phyloP scores from a whole-genome alignment of 331 rosid species.

The Quercus phellos region DNA sequence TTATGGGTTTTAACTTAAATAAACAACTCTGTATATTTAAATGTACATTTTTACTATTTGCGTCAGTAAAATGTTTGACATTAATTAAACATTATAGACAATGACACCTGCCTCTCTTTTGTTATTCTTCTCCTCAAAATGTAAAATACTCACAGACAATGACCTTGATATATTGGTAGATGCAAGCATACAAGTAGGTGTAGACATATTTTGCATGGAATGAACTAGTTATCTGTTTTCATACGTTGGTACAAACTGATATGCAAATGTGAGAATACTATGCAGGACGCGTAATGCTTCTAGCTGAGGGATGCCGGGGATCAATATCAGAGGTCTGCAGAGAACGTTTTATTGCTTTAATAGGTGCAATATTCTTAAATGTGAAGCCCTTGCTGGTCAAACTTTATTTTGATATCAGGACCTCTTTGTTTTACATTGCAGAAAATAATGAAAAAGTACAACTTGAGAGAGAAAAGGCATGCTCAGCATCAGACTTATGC shows the following conservation, averaged over 20 bases:
- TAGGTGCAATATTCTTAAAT: conserved; percentile 14
- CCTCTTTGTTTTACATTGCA: conserved; percentile 23
- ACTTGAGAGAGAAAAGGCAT: conserved; percentile 68
- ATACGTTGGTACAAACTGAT: neutral
- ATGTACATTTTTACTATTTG: neutral
- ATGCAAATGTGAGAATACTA: conserved; percentile 13
- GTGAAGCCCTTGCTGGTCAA: conserved; percentile 11
- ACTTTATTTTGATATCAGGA: conserved; percentile 15
- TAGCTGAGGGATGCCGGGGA: conserved; percentile 97
- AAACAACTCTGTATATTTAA: neutral
- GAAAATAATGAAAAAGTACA: conserved; percentile 64
- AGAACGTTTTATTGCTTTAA: conserved; percentile 8
- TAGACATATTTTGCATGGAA: neutral
- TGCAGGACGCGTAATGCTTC: conserved; percentile 68
- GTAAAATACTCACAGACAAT: neutral
- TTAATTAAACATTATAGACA: neutral
- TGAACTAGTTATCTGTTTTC: neutral
- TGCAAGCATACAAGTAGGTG: neutral
- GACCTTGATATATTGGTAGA: neutral
- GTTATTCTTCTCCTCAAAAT: neutral
- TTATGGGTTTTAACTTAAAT: neutral
- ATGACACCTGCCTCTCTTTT: neutral
- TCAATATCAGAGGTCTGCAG: conserved; percentile 81
- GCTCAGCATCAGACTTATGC: conserved; percentile 93
- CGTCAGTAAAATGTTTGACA: neutral